Evolutionary conservation across 2,329 filamentous ascomycete genomes (phyloP), one percentile per base, ranked within the genome.

Genomic region (Fusarium brevicatenulatum): DNA sequence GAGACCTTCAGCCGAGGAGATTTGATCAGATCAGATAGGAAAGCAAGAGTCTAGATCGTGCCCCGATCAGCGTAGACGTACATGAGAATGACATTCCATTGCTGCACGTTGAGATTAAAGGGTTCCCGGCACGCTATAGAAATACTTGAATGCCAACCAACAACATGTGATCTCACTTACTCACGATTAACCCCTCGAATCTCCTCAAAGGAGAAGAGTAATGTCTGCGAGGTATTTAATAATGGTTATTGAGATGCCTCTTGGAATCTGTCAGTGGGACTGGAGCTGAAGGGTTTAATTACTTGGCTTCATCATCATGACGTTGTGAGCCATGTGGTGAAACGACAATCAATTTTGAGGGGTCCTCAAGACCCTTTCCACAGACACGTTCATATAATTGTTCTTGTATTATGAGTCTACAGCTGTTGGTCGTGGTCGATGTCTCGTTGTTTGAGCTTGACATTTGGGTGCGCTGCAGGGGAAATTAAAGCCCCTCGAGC

Each of bases 221-320:
- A 36, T 56, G n/a, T 23, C 32, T 23, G 25, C 25, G 25, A 62
- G 43, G 42, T 47, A 68, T 63, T 55, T 47, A 42, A 53, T 57
- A 52, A 42, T 12, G 23, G 19, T 11, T 39, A 49, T 32, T 40
- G 19, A 63, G 36, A 50, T 43, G 49, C 13, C 19, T 43, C 28
- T 37, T 63, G 32, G 49, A 55, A 60, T 36, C 25, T 39, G 34
- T 39, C 18, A 28, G 66, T 28, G 66, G 34, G 46, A 42, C 46
- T 46, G 28, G 23, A 32, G 34, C 16, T 53, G 58, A 59, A 47
- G 42, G 39, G 32, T 37, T 56, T 47, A 54, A 68, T 71, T 60
- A 42, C 63, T 70, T 63, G 58, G 43, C 70, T 36, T 56, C 53
- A 73, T 73, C 70, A 73, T 37, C 52, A 71, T 73, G 70, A 71